Percentiles rank a stretch among this genome's conserved stretches.
phyloP scores from a whole-genome alignment of 306 rosid genomes.

The Hippophae rhamnoides region DNA sequence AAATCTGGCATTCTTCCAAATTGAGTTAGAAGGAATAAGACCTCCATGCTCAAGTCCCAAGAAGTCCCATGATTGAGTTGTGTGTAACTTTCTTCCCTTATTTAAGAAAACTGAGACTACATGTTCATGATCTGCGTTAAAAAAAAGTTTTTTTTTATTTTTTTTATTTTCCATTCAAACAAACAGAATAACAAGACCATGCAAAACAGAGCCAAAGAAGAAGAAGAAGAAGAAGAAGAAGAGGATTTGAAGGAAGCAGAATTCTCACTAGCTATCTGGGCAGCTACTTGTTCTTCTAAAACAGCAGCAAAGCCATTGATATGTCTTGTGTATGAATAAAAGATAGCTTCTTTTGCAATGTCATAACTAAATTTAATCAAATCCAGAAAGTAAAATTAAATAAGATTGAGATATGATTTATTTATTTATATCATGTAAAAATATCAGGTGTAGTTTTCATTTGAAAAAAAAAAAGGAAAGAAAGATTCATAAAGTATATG shows the following conservation, averaged over 20 bases:
- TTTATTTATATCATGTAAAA: not conserved
- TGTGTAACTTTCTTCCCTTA: conserved; percentile 67
- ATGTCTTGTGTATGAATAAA: conserved; percentile 80
- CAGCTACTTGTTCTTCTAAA: conserved; percentile 63
- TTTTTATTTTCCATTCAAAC: too few relatives aligned
- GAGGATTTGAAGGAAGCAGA: not conserved
- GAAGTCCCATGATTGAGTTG: conserved; percentile 80
- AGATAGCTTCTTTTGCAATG: conserved; percentile 46
- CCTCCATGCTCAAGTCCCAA: conserved; percentile 61
- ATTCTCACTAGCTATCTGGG: conserved; percentile 44
- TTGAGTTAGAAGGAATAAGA: conserved; percentile 29
- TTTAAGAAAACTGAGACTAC: conserved; percentile 69
- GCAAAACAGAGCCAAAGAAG: too few relatives aligned
- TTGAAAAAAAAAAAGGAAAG: not conserved
- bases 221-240: not conserved
- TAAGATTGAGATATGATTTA: too few relatives aligned
- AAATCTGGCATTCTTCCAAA: conserved; percentile 73
- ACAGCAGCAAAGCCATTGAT: conserved; percentile 93
- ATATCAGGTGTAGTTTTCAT: too few relatives aligned
- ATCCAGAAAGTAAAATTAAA: not conserved
- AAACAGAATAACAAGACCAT: too few relatives aligned
- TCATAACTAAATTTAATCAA: conserved; percentile 27
- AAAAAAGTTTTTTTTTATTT: too few relatives aligned
- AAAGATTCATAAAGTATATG: not conserved
- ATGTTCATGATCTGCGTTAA: conserved; percentile 42